Conservation (phyloP, 768 basidiomycete genomes). For the Leccinellum rugosiceps region DNA sequence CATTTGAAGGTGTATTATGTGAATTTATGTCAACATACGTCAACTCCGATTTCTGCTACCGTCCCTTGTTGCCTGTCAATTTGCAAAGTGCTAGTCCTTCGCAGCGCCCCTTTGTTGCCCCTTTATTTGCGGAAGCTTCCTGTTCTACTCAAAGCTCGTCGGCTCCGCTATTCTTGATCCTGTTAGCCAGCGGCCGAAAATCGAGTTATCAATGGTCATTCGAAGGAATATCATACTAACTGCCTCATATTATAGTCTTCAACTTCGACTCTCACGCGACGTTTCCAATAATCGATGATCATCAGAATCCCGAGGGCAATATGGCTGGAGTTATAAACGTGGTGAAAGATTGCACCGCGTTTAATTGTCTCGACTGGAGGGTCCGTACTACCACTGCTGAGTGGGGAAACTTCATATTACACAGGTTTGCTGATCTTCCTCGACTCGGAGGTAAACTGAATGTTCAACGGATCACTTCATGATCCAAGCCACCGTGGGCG, state of each 20-base stretch:
- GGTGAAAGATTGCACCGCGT: background rate
- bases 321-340: background rate
- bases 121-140: background rate
- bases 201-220: background rate
- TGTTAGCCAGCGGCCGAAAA: background rate
- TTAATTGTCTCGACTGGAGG: background rate
- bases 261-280: background rate
- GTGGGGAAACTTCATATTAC: background rate
- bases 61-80: too few relatives aligned
- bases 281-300: background rate
- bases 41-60: background rate
- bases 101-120: too few relatives aligned
- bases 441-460: background rate
- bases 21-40: too few relatives aligned
- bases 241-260: background rate
- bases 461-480: background rate
- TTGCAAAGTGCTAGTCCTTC: background rate
- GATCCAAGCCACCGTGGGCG: background rate
- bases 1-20: too few relatives aligned
- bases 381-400: background rate
- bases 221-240: background rate
- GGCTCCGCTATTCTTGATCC: background rate
- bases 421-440: background rate
- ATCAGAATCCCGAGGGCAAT: background rate
- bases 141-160: background rate